Evolutionary conservation across 2,329 filamentous ascomycete species (phyloP), one percentile per base, ranked within the genome.

Genomic region (Monosporascus sp.): DNA sequence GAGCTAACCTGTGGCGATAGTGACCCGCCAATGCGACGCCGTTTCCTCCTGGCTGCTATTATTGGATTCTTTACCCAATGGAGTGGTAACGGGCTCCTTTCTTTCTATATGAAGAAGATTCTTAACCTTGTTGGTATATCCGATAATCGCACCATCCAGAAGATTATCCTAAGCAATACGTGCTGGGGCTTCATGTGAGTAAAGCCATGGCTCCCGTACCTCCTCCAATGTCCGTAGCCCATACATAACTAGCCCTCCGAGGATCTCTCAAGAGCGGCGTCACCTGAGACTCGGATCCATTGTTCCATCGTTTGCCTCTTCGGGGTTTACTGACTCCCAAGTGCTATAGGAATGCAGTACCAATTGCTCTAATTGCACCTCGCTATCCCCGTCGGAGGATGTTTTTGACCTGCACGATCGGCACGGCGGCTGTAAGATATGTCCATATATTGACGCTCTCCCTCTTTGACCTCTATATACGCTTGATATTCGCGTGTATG

Each of bases 51-150:
- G 7, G 67, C 67, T 5, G 62, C 61, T 6, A 64, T 69, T 8
- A 59, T 72, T 2, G 71, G 70, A n/a, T 67, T 74, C 54, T 74
- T 74, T 52, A 70, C 68, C 0, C 70, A 74, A 56, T 74, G 71
- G 72, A 69, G 64, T 41, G 71, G 72, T 9, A 75, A 73, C 50
- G 68, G 70, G 4, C 61, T 74, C 19, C 52, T 74, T 22, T 69
- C 65, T 17, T 74, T 69, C 57, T 74, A 73, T 59, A 69, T 73
- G 61, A 70, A 70, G 58, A 71, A 69, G 54, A 72, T 75, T 20
- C 64, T 75, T 50, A 68, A 69, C 36, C 60, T 73, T 40, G 70
- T 74, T 1, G 69, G 69, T 5, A 73, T 74, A 31, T 71, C 60
- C 14, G 67, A 73, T 24, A 62, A 68, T 24, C 60, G 64, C 24